phyloP scores from a whole-genome alignment of 1,284 basidiomycete genomes.

The Wallemia mellicola region DNA sequence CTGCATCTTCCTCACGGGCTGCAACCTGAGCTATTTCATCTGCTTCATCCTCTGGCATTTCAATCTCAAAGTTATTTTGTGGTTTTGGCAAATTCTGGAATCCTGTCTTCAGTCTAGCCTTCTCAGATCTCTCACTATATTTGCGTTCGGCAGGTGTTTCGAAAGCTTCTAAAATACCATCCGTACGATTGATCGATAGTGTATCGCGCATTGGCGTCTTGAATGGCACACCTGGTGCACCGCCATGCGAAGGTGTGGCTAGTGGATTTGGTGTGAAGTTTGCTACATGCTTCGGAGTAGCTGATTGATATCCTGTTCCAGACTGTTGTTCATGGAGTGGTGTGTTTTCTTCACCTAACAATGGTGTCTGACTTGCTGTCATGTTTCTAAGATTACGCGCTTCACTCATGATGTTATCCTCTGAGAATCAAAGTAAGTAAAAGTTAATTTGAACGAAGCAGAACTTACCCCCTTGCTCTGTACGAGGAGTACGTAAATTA shows the following conservation, averaged over 20 bases:
- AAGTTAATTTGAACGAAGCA: too few species aligned
- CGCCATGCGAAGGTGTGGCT: conserved; percentile 35
- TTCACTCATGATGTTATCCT: conserved; percentile 77
- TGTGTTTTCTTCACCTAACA: conserved; percentile 88
- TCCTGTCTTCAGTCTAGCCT: conserved; percentile 20
- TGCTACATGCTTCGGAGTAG: conserved; percentile 60
- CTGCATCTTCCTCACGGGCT: conserved; percentile 50
- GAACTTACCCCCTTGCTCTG: conserved; percentile 53
- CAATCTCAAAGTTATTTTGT: conserved; percentile 90
- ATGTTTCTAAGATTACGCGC: conserved; percentile 82
- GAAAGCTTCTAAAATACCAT: conserved; percentile 24
- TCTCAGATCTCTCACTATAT: conserved; percentile 28
- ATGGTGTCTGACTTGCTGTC: conserved; percentile 67
- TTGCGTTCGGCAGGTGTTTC: conserved; percentile 48
- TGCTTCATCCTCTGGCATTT: conserved; percentile 53
- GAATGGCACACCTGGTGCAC: conserved; percentile 36
- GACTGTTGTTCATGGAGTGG: conserved; percentile 37
- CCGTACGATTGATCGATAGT: conserved; percentile 50
- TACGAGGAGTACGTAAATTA: conserved; percentile 72
- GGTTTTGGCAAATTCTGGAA: conserved; percentile 67
- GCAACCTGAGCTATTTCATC: conserved; percentile 19
- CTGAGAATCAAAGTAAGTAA: too few species aligned
- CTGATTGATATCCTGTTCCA: conserved; percentile 67
- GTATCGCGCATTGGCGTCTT: conserved; percentile 77
- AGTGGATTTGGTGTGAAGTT: conserved; percentile 87